A percentile compares a stretch with the other conserved stretches of the same genome.
Evolutionary conservation across 2,329 filamentous ascomycete species (phyloP).

Genomic region (Botrytis porri): DNA sequence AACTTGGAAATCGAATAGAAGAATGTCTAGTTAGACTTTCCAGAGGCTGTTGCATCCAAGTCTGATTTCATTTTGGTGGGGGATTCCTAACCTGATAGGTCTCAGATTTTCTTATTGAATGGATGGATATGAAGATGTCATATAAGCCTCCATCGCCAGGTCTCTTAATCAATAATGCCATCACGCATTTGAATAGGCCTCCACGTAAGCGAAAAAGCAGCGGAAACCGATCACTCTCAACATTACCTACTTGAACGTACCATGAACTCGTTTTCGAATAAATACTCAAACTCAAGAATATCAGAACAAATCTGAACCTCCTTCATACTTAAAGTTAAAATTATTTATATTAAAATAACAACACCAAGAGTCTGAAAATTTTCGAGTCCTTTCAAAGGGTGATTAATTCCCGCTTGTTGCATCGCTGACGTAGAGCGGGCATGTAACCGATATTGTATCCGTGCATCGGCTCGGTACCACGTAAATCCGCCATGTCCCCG

Average conservation of each 20-base stretch:
- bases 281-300: not conserved
- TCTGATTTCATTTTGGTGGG: not conserved
- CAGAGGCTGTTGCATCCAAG: not conserved
- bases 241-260: not conserved
- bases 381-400: not conserved
- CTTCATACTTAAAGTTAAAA: not conserved
- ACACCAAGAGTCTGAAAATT: not conserved
- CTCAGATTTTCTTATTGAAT: not conserved
- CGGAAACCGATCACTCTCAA: not conserved
- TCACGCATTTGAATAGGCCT: not conserved
- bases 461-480: slow-evolving; percentile 1
- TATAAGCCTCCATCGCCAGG: not conserved
- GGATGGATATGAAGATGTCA: not conserved
- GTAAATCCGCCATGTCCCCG: slow-evolving; percentile 1
- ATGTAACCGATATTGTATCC: not conserved
- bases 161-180: not conserved
- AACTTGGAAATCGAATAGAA: not conserved
- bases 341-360: not conserved
- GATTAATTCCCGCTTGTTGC: not conserved
- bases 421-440: not conserved
- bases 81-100: not conserved
- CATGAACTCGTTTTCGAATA: not conserved
- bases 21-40: not conserved
- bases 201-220: not conserved
- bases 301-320: not conserved